These are phyloP conservation scores for Aspergillus cristatus DNA, from an alignment of 495 filamentous ascomycete species.

Conservation along the genomic window DNA sequence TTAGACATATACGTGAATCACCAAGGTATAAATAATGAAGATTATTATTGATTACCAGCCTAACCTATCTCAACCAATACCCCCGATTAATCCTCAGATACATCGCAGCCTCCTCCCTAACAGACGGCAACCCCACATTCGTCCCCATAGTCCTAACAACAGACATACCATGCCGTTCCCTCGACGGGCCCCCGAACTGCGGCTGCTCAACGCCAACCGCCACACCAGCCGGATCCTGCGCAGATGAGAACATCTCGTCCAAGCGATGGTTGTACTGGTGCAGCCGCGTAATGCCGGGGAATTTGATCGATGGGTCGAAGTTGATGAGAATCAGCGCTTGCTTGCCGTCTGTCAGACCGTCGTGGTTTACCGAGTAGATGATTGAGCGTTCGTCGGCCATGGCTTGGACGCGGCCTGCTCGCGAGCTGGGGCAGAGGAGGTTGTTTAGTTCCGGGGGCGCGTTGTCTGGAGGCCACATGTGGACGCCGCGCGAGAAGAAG, in stretches of 20 bases:
- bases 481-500: constrained; percentile 41
- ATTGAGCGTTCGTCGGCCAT: constrained; percentile 53
- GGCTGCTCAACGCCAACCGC: constrained; percentile 10
- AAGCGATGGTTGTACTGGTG: neutral
- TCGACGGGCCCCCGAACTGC: constrained; percentile 3
- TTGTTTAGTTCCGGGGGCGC: constrained; percentile 37
- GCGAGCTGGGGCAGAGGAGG: constrained; percentile 48
- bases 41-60: too few species aligned
- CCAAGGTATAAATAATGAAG: too few species aligned
- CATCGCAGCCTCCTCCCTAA: constrained; percentile 25
- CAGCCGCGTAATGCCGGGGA: constrained; percentile 21
- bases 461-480: constrained; percentile 51
- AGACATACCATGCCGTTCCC: constrained; percentile 6
- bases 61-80: constrained; percentile 30
- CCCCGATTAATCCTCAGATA: constrained; percentile 27
- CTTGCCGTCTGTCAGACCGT: constrained; percentile 27
- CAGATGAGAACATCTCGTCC: too few species aligned
- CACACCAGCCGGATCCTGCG: constrained; percentile 2
- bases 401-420: constrained; percentile 39
- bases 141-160: constrained; percentile 6
- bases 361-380: constrained; percentile 45
- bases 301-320: constrained; percentile 49
- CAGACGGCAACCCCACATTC: constrained; percentile 14
- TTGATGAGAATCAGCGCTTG: constrained; percentile 50
- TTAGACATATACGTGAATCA: too few species aligned